Evolutionary conservation across 495 filamentous ascomycete species (phyloP).

Genomic region (Aspergillus ostianus): DNA sequence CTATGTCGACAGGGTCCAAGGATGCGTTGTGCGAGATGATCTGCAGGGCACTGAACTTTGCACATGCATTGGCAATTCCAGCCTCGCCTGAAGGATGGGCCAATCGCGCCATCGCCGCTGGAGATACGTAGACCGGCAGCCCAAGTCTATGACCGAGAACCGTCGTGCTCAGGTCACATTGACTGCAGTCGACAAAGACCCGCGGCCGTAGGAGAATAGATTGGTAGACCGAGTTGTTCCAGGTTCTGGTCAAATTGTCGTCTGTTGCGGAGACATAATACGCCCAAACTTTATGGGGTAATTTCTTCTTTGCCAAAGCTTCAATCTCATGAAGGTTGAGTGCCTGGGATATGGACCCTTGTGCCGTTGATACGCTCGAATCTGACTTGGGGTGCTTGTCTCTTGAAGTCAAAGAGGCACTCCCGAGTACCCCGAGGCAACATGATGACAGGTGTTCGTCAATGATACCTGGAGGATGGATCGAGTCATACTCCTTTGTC

Average conservation of each 20-base stretch:
- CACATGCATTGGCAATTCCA: constrained; percentile 80
- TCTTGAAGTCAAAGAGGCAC: not conserved
- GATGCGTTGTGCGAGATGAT: constrained; percentile 87
- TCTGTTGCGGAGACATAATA: constrained; percentile 92
- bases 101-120: constrained; percentile 90
- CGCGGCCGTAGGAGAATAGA: constrained; percentile 82
- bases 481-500: constrained; percentile 86
- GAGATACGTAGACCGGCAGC: constrained; percentile 77
- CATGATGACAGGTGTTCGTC: constrained; percentile 65
- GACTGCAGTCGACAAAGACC: constrained; percentile 79
- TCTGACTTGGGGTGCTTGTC: not conserved
- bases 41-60: constrained; percentile 72
- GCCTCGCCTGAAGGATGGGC: constrained; percentile 84
- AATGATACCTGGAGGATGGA: constrained; percentile 83
- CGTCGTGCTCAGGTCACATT: constrained; percentile 68
- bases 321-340: constrained; percentile 77
- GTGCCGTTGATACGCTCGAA: not conserved
- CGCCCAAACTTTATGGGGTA: constrained; percentile 81
- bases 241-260: constrained; percentile 72
- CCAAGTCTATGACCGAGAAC: constrained; percentile 65
- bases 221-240: constrained; percentile 76
- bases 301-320: constrained; percentile 65
- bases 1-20: constrained; percentile 83
- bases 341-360: constrained; percentile 58
- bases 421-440: not conserved